These are phyloP conservation scores for Stagonosporopsis tanaceti DNA, from an alignment of 2,329 filamentous ascomycete genomes.

Conservation along the genomic window DNA sequence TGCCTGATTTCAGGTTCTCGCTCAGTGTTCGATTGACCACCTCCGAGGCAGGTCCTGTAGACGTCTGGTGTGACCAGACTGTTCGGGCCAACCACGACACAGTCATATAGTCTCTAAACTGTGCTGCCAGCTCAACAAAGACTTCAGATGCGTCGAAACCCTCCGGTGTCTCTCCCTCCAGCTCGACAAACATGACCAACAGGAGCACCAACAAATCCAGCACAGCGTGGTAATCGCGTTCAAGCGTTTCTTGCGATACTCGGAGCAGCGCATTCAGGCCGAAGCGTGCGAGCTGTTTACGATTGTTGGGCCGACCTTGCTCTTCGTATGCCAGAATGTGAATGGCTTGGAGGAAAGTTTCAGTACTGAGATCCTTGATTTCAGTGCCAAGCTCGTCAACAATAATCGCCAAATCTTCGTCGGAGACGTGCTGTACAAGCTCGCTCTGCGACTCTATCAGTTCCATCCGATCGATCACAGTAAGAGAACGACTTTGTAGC, in stretches of 20 bases:
- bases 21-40: constrained; percentile 32
- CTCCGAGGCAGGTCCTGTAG: constrained; percentile 41
- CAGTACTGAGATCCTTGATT: constrained; percentile 55
- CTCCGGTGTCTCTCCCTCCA: constrained; percentile 71
- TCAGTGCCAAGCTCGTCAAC: constrained; percentile 70
- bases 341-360: constrained; percentile 61
- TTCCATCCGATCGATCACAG: constrained; percentile 73
- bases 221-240: constrained; percentile 75
- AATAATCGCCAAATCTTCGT: constrained; percentile 68
- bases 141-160: constrained; percentile 71
- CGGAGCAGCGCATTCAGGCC: constrained; percentile 78
- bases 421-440: constrained; percentile 79
- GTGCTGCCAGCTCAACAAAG: constrained; percentile 67
- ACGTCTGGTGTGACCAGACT: constrained; percentile 42
- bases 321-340: constrained; percentile 56
- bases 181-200: constrained; percentile 76
- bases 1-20: constrained; percentile 34
- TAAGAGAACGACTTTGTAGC: constrained; percentile 71
- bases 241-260: constrained; percentile 79
- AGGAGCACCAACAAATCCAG: constrained; percentile 84
- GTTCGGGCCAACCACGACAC: constrained; percentile 47
- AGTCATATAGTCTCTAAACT: constrained; percentile 48
- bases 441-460: constrained; percentile 80
- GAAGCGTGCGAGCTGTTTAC: constrained; percentile 71
- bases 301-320: constrained; percentile 49